phyloP scores from a whole-genome alignment of 371 early-diverging fungal genomes.

The Lichtheimia corymbifera region DNA sequence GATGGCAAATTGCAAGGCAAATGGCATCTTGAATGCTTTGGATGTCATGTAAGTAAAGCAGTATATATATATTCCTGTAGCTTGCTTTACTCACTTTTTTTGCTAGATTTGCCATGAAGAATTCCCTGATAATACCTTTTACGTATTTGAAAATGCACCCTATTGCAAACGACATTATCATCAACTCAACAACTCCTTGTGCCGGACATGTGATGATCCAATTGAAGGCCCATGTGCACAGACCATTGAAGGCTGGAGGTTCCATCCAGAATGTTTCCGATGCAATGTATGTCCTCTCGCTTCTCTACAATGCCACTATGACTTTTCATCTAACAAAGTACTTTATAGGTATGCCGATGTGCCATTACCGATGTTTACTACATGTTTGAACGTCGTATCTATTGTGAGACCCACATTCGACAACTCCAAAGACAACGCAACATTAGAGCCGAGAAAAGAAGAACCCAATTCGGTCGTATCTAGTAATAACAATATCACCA shows the following conservation, averaged over 20 bases:
- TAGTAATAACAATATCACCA: conserved; percentile 14
- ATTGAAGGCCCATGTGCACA: conserved; percentile 88
- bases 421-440: conserved; percentile 65
- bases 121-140: conserved; percentile 89
- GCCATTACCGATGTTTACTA: conserved; percentile 83
- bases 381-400: conserved; percentile 70
- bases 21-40: conserved; percentile 72
- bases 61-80: background rate
- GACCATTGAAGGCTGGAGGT: conserved; percentile 67
- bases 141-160: conserved; percentile 80
- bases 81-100: background rate
- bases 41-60: conserved; percentile 44
- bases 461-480: conserved; percentile 59
- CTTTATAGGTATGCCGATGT: conserved; percentile 55
- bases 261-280: conserved; percentile 48
- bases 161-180: conserved; percentile 86
- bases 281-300: conserved; percentile 32
- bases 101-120: conserved; percentile 64
- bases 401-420: conserved; percentile 79
- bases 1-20: conserved; percentile 77
- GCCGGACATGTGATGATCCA: conserved; percentile 72
- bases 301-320: background rate
- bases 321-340: background rate
- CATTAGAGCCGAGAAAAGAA: conserved; percentile 68
- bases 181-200: conserved; percentile 78